A percentile compares a stretch with the other conserved stretches of the same genome.
Evolutionary conservation across 2,329 filamentous ascomycete species (phyloP).

Genomic region (Curvularia lunata): DNA sequence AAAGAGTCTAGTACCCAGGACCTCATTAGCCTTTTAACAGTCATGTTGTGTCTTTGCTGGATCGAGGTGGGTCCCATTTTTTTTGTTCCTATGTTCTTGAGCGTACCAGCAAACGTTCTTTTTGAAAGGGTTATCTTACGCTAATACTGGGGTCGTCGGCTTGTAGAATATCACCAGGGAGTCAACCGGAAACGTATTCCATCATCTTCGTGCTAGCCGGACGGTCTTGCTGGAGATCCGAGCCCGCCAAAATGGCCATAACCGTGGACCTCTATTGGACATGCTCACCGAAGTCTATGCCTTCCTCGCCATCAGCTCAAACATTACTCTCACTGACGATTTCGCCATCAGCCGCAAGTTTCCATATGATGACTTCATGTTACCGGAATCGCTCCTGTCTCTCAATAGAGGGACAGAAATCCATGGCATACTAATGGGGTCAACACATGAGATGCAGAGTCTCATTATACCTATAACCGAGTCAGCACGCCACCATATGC

Average conservation of each 20-base stretch:
- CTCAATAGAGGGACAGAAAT: conserved; percentile 4
- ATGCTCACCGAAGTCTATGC: conserved; percentile 11
- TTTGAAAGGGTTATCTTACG: neutral
- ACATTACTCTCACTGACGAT: conserved; percentile 2
- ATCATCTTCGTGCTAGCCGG: conserved; percentile 9
- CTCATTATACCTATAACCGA: conserved; percentile 7
- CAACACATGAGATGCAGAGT: conserved; percentile 4
- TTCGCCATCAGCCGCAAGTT: conserved; percentile 2
- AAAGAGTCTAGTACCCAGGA: neutral
- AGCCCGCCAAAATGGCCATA: neutral
- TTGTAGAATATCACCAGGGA: conserved; percentile 2
- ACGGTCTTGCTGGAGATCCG: conserved; percentile 4
- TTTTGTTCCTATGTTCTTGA: neutral
- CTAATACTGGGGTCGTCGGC: neutral
- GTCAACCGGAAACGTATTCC: conserved; percentile 1
- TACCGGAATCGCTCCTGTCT: neutral
- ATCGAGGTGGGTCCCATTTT: conserved; percentile 3
- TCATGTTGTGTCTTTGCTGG: conserved; percentile 5
- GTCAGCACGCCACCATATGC: conserved; percentile 2
- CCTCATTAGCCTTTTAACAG: conserved; percentile 4
- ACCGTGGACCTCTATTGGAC: neutral
- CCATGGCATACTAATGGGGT: conserved; percentile 6
- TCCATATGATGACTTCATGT: conserved; percentile 6
- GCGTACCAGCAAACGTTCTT: too few species aligned
- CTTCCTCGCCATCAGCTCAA: conserved; percentile 7